Conservation (phyloP, 225 moss, liverwort and hornwort species). For the Lunularia cruciata region DNA sequence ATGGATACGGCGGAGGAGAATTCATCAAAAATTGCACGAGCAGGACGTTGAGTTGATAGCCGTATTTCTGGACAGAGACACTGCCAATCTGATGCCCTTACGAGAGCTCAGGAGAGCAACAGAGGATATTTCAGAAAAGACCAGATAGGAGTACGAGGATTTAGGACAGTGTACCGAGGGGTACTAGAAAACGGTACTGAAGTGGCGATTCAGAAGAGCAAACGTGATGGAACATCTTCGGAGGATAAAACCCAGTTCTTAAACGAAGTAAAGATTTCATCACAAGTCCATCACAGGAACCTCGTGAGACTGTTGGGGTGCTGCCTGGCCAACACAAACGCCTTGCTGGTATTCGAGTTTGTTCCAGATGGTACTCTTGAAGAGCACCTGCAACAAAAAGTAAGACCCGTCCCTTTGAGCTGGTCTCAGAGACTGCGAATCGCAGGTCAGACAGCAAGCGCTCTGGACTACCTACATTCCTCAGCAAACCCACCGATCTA, state of each 20-base stretch:
- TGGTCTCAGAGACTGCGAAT: constrained; percentile 33
- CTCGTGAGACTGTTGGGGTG: constrained; percentile 27
- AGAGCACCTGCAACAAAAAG: constrained; percentile 3
- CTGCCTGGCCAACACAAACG: constrained; percentile 16
- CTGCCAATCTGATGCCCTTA: not conserved
- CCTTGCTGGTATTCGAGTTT: constrained; percentile 23
- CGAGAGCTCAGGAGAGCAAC: constrained; percentile 38
- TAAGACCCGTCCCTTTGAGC: not conserved
- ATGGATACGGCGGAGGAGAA: not conserved
- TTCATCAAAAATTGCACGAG: not conserved
- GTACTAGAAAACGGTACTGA: too few relatives aligned
- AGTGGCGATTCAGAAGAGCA: too few relatives aligned
- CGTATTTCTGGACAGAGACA: not conserved
- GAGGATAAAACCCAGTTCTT: constrained; percentile 16
- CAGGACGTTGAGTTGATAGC: not conserved
- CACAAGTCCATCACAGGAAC: constrained; percentile 24
- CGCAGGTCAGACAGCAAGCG: constrained; percentile 38
- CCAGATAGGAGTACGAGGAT: not conserved
- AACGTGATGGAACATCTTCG: too few relatives aligned
- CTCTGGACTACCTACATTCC: constrained; percentile 43
- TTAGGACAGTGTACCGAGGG: too few relatives aligned
- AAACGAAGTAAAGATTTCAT: constrained; percentile 27
- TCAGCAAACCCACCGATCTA: constrained; percentile 36
- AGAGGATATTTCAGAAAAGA: not conserved
- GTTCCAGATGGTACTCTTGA: constrained; percentile 18